Evolutionary conservation across 148 eudicot genomes (phyloP).

Genomic region (Limonium bicolor): DNA sequence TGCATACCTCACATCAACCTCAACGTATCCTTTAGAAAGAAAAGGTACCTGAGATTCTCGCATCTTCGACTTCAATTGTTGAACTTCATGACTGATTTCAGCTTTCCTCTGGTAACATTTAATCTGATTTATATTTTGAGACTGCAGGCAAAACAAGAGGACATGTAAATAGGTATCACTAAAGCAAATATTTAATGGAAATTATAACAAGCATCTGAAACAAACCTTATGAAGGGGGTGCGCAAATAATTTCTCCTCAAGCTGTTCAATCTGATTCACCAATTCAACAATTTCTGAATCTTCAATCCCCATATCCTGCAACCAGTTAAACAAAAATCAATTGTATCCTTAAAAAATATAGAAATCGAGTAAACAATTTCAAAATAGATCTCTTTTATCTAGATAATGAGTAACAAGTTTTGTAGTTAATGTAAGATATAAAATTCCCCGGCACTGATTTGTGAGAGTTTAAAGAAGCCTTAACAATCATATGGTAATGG

Average conservation of each 20-base stretch:
- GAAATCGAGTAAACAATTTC: too few relatives aligned
- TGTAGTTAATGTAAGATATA: too few relatives aligned
- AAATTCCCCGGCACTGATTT: too few relatives aligned
- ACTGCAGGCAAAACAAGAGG: constrained; percentile 19
- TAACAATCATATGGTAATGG: too few relatives aligned
- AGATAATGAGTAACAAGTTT: too few relatives aligned
- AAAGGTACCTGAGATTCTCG: constrained; percentile 95
- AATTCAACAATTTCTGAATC: constrained; percentile 77
- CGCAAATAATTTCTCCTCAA: constrained; percentile 53
- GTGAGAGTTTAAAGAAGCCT: too few relatives aligned
- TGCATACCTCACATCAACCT: too few relatives aligned
- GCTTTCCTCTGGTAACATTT: constrained; percentile 87
- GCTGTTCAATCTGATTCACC: constrained; percentile 71
- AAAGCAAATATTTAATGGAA: neutral
- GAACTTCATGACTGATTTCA: constrained; percentile 91
- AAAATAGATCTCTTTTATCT: too few relatives aligned
- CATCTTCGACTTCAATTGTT: constrained; percentile 82
- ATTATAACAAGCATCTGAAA: neutral
- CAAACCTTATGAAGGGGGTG: constrained; percentile 86
- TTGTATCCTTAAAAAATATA: too few relatives aligned
- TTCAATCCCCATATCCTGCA: constrained; percentile 91
- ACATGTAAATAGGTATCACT: too few relatives aligned
- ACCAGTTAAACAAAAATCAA: neutral
- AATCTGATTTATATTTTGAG: constrained; percentile 79
- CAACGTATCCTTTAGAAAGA: too few relatives aligned